Evolutionary conservation across 2,329 filamentous ascomycete species (phyloP), one percentile per base, ranked within the genome.

Genomic region (Fusarium kyushuense): DNA sequence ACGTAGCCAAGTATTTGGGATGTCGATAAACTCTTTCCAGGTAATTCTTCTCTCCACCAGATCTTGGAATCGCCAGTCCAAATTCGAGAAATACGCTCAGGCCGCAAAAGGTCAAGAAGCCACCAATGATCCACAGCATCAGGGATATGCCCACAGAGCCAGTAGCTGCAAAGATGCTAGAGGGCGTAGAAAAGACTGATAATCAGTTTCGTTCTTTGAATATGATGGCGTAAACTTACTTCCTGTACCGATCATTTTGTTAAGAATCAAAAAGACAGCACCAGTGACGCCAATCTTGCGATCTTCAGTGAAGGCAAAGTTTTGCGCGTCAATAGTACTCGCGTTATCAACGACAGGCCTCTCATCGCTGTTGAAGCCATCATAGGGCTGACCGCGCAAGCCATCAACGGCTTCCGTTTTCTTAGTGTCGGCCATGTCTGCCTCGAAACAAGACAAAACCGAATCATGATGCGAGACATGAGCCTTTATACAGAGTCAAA

Each of bases 11-110:
- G 74, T 88, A 88, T 58, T 82, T 84, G 1, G 88, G 88, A 23
- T 80, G 83, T 3, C 82, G 82, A 76, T 89, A 90, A 17, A 87
- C 85, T n/a, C 85, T 81, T 71, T 90, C 88, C 16, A 90, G 84
- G 72, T 90, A 90, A 74, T 89, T 88, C 80, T 90, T 90, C 66
- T 90, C 87, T 21, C 88, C 88, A 16, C 88, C 88, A 16, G 86
- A 88, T 35, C 84, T 81, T 4, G 88, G 88, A 35, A 89, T 88
- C 6, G 86, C 86, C 6, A 87, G 81, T 25, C 87, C 88, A 68
- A 89, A 89, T 71, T 90, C 88, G 48, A 90, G 82, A 74, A 86
- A 90, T 6, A 90, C 86, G 55, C 84, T 85, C 14, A 90, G 79
- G 23, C 87, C 87, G 65, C 81, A 84, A 69, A 87, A 87, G 4